Base-by-base conservation (phyloP, 2,329 filamentous ascomycete genomes). In the Aspergillus versicolor region DNA sequence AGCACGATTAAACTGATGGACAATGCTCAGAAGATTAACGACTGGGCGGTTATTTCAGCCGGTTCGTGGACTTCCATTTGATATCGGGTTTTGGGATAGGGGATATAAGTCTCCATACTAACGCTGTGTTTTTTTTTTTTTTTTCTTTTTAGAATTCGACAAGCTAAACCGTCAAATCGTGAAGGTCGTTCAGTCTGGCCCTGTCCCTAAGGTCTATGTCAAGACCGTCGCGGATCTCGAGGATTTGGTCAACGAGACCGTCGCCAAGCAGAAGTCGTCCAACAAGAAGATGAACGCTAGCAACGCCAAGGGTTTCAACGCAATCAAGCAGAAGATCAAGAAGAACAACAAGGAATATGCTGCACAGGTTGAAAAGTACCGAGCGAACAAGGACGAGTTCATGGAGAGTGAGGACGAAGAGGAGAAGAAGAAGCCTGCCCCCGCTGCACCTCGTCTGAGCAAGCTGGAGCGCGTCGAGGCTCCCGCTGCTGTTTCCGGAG, bases 231-330 rank as follows among this genome's bases (percentile, higher is more conserved):
- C 93, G 68, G 93, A 99, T 73, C 83, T 99, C 63, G 94, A 99
- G 79, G 92, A 96, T 69, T 86, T 89, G 73, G 90, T 97, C 83
- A 92, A 92, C 73, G 95, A 99, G 81, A 88, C 92, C 22, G 85
- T 96, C 64, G 87, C 92, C 69, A 97, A 97, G 84, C 91, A 96
- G 74, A 99, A 99, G 82, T 90, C 95, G 66, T 90, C 90, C 2
- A 87, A 88, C 62, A 97, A 97, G 86, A 97, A 97, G 84, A 96
- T 97, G 92, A 99, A 96, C 80, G 92, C 92, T 61, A 94, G 88
- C 72, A 95, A 93, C 73, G 89, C 92, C 64, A 91, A 92, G 78
- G 92, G 92, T 70, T 85, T 99, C 70, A 99, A 97, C 76, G 91
- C 92, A 61, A 90, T 97, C 71, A 96, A 97, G 81, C 94, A 99